These are phyloP conservation scores for Nectriaceae sp. DNA, from an alignment of 2,329 filamentous ascomycete genomes.

Conservation along the genomic window DNA sequence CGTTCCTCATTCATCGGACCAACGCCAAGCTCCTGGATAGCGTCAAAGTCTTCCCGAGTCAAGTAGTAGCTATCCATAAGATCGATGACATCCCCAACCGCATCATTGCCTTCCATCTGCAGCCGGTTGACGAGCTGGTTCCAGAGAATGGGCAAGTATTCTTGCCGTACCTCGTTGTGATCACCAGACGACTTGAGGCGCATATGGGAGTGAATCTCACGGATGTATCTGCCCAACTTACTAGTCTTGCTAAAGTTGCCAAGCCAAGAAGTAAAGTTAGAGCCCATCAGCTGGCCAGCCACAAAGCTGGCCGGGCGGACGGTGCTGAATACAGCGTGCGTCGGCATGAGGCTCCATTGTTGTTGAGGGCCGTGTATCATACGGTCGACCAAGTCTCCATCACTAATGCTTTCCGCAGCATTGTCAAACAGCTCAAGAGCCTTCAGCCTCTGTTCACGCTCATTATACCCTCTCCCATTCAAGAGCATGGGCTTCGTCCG, in stretches of 20 bases:
- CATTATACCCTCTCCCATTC: constrained; percentile 55
- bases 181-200: constrained; percentile 87
- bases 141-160: constrained; percentile 91
- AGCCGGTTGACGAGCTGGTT: constrained; percentile 74
- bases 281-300: constrained; percentile 73
- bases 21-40: constrained; percentile 86
- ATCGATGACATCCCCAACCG: constrained; percentile 80
- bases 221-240: constrained; percentile 77
- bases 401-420: constrained; percentile 94
- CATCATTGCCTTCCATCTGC: constrained; percentile 77
- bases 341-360: constrained; percentile 97
- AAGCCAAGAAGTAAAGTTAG: constrained; percentile 87
- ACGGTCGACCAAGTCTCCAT: constrained; percentile 91
- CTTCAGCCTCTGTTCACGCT: constrained; percentile 74
- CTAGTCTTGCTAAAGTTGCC: constrained; percentile 90
- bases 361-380: constrained; percentile 99
- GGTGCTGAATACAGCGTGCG: constrained; percentile 93
- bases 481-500: constrained; percentile 73
- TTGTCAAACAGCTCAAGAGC: constrained; percentile 82
- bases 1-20: constrained; percentile 77
- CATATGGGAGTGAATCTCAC: constrained; percentile 98
- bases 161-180: constrained; percentile 89
- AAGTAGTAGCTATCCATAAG: constrained; percentile 97
- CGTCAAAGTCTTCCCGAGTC: constrained; percentile 92
- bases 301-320: constrained; percentile 88